A percentile compares a stretch with the other conserved stretches of the same genome.
These are phyloP conservation scores for Nannochloropsis oceanica DNA, from an alignment of 108 stramenopile species.

Conservation along the genomic window DNA sequence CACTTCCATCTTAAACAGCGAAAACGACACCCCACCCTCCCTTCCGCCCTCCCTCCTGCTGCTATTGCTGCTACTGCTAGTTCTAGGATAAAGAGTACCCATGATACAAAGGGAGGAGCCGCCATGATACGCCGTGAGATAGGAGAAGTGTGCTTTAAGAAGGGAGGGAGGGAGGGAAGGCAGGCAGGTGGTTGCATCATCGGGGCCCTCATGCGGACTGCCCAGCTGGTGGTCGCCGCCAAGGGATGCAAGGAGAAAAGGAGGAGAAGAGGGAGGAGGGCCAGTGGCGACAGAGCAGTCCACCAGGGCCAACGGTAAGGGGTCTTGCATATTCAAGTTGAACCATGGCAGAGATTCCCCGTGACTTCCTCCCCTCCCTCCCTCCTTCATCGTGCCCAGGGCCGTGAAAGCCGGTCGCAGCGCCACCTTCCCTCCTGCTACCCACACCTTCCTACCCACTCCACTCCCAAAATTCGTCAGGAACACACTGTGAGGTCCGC, in stretches of 20 bases:
- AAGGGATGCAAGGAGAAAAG: neutral
- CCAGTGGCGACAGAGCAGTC: neutral
- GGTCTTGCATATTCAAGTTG: neutral
- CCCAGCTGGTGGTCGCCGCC: too few relatives aligned
- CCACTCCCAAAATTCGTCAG: neutral
- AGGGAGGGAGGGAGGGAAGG: neutral
- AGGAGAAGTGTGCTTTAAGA: neutral
- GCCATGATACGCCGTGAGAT: neutral
- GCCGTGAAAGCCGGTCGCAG: neutral
- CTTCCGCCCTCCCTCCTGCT: neutral
- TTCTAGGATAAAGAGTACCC: neutral
- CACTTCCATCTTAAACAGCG: neutral
- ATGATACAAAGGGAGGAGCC: neutral
- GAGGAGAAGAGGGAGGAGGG: neutral
- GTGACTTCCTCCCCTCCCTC: neutral
- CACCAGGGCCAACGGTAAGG: neutral
- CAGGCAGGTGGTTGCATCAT: too few relatives aligned
- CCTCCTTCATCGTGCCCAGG: neutral
- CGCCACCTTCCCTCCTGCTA: neutral
- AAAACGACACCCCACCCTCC: neutral
- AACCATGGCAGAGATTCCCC: neutral
- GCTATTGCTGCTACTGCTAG: neutral
- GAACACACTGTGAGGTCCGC: neutral
- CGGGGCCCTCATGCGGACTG: too few relatives aligned
- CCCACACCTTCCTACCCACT: neutral